phyloP scores from a whole-genome alignment of 2,329 filamentous ascomycete genomes.

The Anthostomella pinea region DNA sequence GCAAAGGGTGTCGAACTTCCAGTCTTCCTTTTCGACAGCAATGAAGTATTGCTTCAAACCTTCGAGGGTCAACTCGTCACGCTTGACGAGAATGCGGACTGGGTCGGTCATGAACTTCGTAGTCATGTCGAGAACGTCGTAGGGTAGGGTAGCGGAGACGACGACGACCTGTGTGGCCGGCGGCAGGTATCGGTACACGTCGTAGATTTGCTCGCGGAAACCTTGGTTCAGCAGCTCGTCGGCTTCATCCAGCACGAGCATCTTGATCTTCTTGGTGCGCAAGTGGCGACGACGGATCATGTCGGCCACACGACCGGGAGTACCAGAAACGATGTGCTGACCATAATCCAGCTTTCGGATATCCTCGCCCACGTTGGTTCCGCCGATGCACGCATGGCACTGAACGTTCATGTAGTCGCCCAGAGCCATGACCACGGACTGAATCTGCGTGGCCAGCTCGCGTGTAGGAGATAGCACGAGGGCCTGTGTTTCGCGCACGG shows the following conservation, averaged over 20 bases:
- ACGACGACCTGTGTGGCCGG: constrained; percentile 98
- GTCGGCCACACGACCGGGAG: constrained; percentile 82
- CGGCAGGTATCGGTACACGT: constrained; percentile 94
- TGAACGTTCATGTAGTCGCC: constrained; percentile 99
- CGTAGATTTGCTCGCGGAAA: constrained; percentile 98
- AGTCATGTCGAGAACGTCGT: constrained; percentile 98
- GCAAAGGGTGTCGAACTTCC: constrained; percentile 98
- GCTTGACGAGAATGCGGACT: constrained; percentile 94
- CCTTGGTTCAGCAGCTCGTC: constrained; percentile 79
- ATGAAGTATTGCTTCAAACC: constrained; percentile 99
- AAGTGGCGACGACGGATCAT: constrained; percentile 59
- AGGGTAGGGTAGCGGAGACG: constrained; percentile 91
- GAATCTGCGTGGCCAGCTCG: constrained; percentile 96
- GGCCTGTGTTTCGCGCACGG: constrained; percentile 88
- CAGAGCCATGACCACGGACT: constrained; percentile 98
- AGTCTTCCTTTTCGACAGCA: constrained; percentile 98
- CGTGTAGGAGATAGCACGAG: constrained; percentile 94
- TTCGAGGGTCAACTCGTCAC: constrained; percentile 96
- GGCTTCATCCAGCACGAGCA: constrained; percentile 61
- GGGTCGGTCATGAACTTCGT: constrained; percentile 99
- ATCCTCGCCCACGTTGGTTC: constrained; percentile 96
- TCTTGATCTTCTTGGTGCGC: constrained; percentile 61
- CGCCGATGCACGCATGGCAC: constrained; percentile 97
- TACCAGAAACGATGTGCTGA: constrained; percentile 96
- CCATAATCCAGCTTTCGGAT: constrained; percentile 97